Evolutionary conservation across 192 early-diverging fungal genomes (phyloP), one percentile per base, ranked within the genome.

Genomic region (Backusella macrospora): DNA sequence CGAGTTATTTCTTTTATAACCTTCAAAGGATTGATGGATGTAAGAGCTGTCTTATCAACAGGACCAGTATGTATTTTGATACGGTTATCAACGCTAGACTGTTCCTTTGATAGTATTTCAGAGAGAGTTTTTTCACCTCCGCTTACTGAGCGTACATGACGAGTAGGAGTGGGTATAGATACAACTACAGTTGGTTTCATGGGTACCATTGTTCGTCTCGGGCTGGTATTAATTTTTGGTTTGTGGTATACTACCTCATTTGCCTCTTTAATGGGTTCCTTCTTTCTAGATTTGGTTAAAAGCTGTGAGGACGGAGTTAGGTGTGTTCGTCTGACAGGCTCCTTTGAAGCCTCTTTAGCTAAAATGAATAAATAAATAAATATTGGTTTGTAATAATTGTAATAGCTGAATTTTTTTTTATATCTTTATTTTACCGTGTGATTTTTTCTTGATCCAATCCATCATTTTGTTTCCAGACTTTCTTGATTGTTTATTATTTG

Each of bases 31-130:
- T 81, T 78, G 18, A 80, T 75, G 73, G 83, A 83, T 48, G 84
- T 85, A 45, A 89, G 75, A 15, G 84, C 83, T 47, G 85, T 78
- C 6, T 80, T 85, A 48, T 89, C 87, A 9, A 89, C 83, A 26
- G 84, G 84, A 40, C 87, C 87, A n/a, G 85, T 85, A 72, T 89
- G 87, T 43, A 89, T 80, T 5, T 81, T 81, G 76, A 88, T 81
- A 68, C 82, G 76, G 39, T 82, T 83, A 46, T 82, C 49, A 40
- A 29, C 16, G 34, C 37, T 29, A 10, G 45, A 80, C 15, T 12
- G 21, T 9, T 59, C 52, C 21, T 59, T 59, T 73, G 66, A 37
- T 16, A 62, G 49, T 13, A 37, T 6, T 14, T 18, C 40, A 23
- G 47, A 12, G 1, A 40, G 42, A 18, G 34, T n/a, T 18, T 3